phyloP scores from a whole-genome alignment of 1,284 basidiomycete genomes.

The Moesziomyces antarcticus region DNA sequence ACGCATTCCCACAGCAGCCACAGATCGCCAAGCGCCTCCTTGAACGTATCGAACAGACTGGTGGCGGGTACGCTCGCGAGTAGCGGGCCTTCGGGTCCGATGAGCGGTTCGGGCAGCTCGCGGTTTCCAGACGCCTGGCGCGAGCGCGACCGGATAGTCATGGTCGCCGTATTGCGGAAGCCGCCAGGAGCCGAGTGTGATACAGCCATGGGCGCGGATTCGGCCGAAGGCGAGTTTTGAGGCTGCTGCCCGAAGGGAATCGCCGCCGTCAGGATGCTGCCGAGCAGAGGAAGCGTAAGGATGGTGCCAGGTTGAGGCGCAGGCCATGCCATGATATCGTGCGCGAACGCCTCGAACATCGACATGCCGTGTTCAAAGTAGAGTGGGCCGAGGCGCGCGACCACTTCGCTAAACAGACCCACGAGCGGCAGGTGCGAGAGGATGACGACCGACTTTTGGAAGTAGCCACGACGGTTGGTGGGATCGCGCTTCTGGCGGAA shows the following conservation, averaged over 20 bases:
- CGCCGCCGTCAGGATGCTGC: conserved; percentile 48
- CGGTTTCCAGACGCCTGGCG: conserved; percentile 13
- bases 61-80: conserved; percentile 81
- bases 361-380: conserved; percentile 64
- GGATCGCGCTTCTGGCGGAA: conserved; percentile 65
- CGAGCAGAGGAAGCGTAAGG: conserved; percentile 55
- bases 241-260: conserved; percentile 60
- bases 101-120: conserved; percentile 39
- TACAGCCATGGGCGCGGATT: conserved; percentile 15
- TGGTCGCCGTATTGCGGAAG: conserved; percentile 31
- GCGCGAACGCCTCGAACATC: conserved; percentile 60
- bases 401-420: conserved; percentile 79
- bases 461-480: conserved; percentile 62
- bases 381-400: conserved; percentile 75
- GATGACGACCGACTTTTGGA: conserved; percentile 82
- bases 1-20: conserved; percentile 80
- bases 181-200: conserved; percentile 9
- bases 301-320: conserved; percentile 56
- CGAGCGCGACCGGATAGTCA: conserved; percentile 29
- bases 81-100: conserved; percentile 38
- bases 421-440: conserved; percentile 86
- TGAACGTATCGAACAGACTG: conserved; percentile 58
- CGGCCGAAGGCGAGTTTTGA: conserved; percentile 52
- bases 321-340: conserved; percentile 59
- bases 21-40: conserved; percentile 75